Conservation (phyloP, 129 eudicot genomes). For the Gnaphalium uliginosum region DNA sequence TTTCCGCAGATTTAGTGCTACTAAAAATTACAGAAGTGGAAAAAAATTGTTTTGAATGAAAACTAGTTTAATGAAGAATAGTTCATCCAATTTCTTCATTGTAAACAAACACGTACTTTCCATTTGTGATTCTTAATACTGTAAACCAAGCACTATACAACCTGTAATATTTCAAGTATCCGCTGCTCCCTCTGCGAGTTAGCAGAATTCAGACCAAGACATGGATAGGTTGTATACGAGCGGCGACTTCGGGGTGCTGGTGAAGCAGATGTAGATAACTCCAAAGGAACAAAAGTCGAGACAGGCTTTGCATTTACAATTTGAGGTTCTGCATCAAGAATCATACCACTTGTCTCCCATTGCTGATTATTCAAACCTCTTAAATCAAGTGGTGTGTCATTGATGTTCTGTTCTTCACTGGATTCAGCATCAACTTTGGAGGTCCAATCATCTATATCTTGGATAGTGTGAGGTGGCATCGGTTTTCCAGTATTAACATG, state of each 20-base stretch:
- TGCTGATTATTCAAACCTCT: slow-evolving; percentile 34
- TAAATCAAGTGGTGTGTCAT: slow-evolving; percentile 22
- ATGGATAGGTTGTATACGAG: slow-evolving; percentile 64
- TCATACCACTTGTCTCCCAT: slow-evolving; percentile 18
- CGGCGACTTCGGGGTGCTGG: slow-evolving; percentile 42
- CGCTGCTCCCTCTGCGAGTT: slow-evolving; percentile 71
- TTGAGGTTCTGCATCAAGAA: slow-evolving; percentile 41
- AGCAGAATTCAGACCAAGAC: slow-evolving; percentile 49
- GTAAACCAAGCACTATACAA: slow-evolving; percentile 9
- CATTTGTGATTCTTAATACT: background rate
- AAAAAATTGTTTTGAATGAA: background rate
- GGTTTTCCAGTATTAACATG: slow-evolving; percentile 24
- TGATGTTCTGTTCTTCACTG: slow-evolving; percentile 22
- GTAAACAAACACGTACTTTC: background rate
- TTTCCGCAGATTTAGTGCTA: background rate
- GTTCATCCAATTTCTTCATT: background rate
- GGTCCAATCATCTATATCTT: slow-evolving; percentile 35
- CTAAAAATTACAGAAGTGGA: slow-evolving; percentile 8
- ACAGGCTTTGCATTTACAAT: slow-evolving; percentile 28
- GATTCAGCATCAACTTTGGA: slow-evolving; percentile 34
- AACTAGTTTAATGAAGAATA: background rate
- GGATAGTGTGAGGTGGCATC: slow-evolving; percentile 34
- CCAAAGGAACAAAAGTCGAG: slow-evolving; percentile 28
- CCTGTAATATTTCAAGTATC: slow-evolving; percentile 79
- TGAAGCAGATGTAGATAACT: slow-evolving; percentile 33